Conservation (phyloP, 768 basidiomycete genomes). For the Vararia minispora region DNA sequence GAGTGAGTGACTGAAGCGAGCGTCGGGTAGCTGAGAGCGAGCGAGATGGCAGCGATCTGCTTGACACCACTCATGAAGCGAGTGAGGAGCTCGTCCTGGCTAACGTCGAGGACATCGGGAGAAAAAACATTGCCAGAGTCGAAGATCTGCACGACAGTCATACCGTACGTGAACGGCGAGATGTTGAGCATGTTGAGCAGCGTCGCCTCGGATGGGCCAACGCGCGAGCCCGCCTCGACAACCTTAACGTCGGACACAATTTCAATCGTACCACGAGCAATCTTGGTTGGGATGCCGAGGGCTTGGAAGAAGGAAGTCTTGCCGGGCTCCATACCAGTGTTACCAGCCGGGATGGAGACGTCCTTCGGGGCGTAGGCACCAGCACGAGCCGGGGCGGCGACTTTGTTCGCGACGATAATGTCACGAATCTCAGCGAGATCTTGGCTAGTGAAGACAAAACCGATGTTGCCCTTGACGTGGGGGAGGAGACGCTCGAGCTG, state of each 20-base stretch:
- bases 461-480: constrained; percentile 94
- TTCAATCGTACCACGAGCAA: constrained; percentile 99
- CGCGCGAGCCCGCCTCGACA: constrained; percentile 84
- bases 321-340: constrained; percentile 99
- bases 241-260: constrained; percentile 96
- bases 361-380: constrained; percentile 92
- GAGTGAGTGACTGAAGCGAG: constrained; percentile 90
- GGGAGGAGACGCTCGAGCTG: constrained; percentile 96
- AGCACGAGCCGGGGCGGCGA: constrained; percentile 96
- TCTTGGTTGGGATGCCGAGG: constrained; percentile 98
- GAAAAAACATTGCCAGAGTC: constrained; percentile 90
- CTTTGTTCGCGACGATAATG: constrained; percentile 91
- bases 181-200: constrained; percentile 99
- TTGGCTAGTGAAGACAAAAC: constrained; percentile 90
- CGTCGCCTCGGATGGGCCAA: constrained; percentile 95
- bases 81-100: constrained; percentile 83
- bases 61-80: constrained; percentile 91
- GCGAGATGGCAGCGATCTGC: constrained; percentile 90
- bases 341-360: constrained; percentile 85
- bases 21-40: constrained; percentile 94
- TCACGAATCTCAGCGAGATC: constrained; percentile 96
- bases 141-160: constrained; percentile 96
- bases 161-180: constrained; percentile 98
- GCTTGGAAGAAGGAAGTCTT: constrained; percentile 99
- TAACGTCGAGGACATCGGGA: constrained; percentile 84